A percentile compares a stretch with the other conserved stretches of the same genome.
phyloP scores from a whole-genome alignment of 306 rosid species.

The Phaseolus lunatus region DNA sequence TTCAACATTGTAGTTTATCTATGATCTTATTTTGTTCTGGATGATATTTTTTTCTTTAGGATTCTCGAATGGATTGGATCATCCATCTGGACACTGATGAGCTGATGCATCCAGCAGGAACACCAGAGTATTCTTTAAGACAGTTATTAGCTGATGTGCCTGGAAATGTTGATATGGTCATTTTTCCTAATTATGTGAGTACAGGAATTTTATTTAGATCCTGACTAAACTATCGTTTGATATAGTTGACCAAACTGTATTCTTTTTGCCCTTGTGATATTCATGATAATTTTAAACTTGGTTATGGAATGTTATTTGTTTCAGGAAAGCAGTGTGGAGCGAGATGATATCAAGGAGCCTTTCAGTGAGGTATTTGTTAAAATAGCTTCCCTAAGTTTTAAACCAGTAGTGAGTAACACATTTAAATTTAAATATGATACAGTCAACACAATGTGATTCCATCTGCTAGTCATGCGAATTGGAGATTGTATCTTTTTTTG shows the following conservation, averaged over 20 bases:
- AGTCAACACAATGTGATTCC: too few relatives aligned
- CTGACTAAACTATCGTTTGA: slow-evolving; percentile 19
- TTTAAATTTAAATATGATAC: too few relatives aligned
- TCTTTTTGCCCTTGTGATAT: slow-evolving; percentile 33
- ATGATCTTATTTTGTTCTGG: slow-evolving; percentile 25
- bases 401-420: too few relatives aligned
- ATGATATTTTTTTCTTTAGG: slow-evolving; percentile 54
- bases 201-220: slow-evolving; percentile 35
- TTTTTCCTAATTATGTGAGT: slow-evolving; percentile 96
- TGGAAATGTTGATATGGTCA: slow-evolving; percentile 87
- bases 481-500: too few relatives aligned
- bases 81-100: slow-evolving; percentile 97
- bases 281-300: slow-evolving; percentile 24
- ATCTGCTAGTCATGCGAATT: too few relatives aligned
- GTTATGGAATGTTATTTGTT: slow-evolving; percentile 46
- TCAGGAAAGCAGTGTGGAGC: slow-evolving; percentile 96
- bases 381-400: slow-evolving; percentile 4
- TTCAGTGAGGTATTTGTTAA: slow-evolving; percentile 82
- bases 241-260: slow-evolving; percentile 29
- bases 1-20: slow-evolving; percentile 11
- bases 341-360: slow-evolving; percentile 90
- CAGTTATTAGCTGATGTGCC: slow-evolving; percentile 86
- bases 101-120: slow-evolving; percentile 77
- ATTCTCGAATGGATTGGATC: slow-evolving; percentile 93
- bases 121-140: slow-evolving; percentile 83